phyloP scores from a whole-genome alignment of 2,329 filamentous ascomycete species.

The Aspergillus viridinutans region DNA sequence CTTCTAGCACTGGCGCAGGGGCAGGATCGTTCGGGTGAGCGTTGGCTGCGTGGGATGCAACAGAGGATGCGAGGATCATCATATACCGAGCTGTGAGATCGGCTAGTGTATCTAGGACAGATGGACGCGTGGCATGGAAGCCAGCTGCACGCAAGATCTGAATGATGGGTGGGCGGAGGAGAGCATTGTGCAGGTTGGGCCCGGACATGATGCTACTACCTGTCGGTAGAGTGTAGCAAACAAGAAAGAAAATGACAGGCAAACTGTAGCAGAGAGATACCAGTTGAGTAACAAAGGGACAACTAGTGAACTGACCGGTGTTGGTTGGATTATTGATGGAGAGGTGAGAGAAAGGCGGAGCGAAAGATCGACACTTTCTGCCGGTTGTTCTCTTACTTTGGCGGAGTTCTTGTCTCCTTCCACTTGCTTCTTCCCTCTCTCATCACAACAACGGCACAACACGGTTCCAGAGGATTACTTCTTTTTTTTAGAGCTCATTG shows the following conservation, averaged over 20 bases:
- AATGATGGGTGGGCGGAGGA: slow-evolving; percentile 80
- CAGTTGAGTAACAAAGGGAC: neutral
- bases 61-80: slow-evolving; percentile 65
- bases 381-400: neutral
- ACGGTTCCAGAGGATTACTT: neutral
- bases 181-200: slow-evolving; percentile 62
- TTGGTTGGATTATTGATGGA: neutral
- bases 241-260: neutral
- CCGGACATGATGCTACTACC: slow-evolving; percentile 39
- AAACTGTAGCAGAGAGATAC: neutral
- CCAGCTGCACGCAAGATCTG: slow-evolving; percentile 89
- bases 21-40: slow-evolving; percentile 61
- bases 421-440: neutral
- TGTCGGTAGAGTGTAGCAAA: neutral
- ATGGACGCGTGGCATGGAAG: slow-evolving; percentile 76
- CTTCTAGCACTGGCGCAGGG: slow-evolving; percentile 62
- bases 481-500: neutral
- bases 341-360: slow-evolving; percentile 1
- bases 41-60: slow-evolving; percentile 66
- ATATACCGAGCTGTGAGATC: slow-evolving; percentile 83
- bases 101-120: slow-evolving; percentile 81
- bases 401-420: neutral
- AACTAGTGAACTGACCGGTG: neutral
- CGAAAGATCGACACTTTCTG: slow-evolving; percentile 1
- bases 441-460: neutral